A percentile compares a stretch with the other conserved stretches of the same genome.
These are phyloP conservation scores for Acer yangbiense DNA, from an alignment of 345 rosid genomes.

Conservation along the genomic window DNA sequence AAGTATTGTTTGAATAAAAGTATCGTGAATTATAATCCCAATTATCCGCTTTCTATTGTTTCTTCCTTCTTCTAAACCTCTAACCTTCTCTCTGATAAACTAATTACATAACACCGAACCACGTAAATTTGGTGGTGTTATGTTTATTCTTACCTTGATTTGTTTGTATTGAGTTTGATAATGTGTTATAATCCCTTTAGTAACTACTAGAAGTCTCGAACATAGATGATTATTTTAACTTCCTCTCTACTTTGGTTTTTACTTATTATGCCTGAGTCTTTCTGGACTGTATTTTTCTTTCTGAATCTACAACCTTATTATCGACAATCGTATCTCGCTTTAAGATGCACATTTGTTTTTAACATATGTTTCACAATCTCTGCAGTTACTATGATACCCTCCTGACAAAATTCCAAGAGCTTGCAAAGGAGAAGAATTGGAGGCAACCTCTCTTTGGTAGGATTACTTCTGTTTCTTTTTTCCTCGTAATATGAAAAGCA, in stretches of 20 bases:
- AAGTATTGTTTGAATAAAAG: no score
- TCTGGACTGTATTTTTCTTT: neutral
- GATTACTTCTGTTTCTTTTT: constrained; percentile 5
- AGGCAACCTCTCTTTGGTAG: constrained; percentile 73
- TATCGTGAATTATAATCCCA: no score
- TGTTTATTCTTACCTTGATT: neutral
- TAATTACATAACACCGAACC: no score
- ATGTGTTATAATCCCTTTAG: neutral
- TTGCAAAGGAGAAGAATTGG: constrained; percentile 76
- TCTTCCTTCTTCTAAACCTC: no score
- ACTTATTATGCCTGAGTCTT: neutral
- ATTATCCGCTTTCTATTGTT: no score
- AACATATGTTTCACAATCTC: constrained; percentile 22
- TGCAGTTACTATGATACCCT: constrained; percentile 81
- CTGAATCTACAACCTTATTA: neutral
- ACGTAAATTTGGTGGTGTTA: neutral
- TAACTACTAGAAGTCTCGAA: neutral
- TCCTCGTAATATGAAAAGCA: constrained; percentile 1
- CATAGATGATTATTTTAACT: neutral
- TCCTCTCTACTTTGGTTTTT: neutral
- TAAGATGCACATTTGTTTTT: constrained; percentile 21
- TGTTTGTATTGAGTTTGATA: neutral
- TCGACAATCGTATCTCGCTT: neutral
- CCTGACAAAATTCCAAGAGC: constrained; percentile 69
- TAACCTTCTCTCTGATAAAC: no score